phyloP scores from a whole-genome alignment of 768 basidiomycete genomes.

The Phlegmacium glaucopus region DNA sequence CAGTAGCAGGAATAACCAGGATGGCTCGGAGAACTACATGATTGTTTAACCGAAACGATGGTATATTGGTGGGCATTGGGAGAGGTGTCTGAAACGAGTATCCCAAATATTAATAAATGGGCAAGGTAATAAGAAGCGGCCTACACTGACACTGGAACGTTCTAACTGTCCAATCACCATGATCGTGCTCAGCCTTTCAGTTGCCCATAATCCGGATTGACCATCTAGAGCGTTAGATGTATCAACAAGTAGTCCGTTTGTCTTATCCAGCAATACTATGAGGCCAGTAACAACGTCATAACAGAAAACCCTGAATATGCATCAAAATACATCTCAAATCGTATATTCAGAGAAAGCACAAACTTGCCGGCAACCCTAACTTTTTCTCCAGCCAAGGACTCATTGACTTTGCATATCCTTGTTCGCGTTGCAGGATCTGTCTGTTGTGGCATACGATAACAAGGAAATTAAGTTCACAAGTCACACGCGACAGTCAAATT shows the following conservation, averaged over 20 bases:
- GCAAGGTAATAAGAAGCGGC: constrained; percentile 1
- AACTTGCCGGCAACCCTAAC: constrained; percentile 60
- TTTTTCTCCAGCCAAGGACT: constrained; percentile 44
- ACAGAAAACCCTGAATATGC: constrained; percentile 44
- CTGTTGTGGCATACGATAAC: constrained; percentile 41
- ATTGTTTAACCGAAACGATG: constrained; percentile 38
- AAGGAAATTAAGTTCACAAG: neutral
- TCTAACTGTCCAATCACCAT: constrained; percentile 62
- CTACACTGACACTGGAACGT: constrained; percentile 31
- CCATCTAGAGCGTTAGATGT: constrained; percentile 47
- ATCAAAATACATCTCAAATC: neutral
- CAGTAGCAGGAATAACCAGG: constrained; percentile 41
- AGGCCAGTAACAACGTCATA: constrained; percentile 49
- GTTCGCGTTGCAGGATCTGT: constrained; percentile 45
- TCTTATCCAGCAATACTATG: constrained; percentile 46
- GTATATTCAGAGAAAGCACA: constrained; percentile 15
- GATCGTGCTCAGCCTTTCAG: constrained; percentile 47
- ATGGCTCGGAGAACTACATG: constrained; percentile 52
- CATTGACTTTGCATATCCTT: constrained; percentile 37
- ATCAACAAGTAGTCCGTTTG: constrained; percentile 55
- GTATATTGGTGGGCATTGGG: constrained; percentile 35
- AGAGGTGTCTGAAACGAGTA: constrained; percentile 33
- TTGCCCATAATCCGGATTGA: constrained; percentile 41
- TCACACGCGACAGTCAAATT: too few species aligned
- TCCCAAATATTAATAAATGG: constrained; percentile 4